phyloP scores from a whole-genome alignment of 148 eudicot genomes.

The Talinum fruticosum region DNA sequence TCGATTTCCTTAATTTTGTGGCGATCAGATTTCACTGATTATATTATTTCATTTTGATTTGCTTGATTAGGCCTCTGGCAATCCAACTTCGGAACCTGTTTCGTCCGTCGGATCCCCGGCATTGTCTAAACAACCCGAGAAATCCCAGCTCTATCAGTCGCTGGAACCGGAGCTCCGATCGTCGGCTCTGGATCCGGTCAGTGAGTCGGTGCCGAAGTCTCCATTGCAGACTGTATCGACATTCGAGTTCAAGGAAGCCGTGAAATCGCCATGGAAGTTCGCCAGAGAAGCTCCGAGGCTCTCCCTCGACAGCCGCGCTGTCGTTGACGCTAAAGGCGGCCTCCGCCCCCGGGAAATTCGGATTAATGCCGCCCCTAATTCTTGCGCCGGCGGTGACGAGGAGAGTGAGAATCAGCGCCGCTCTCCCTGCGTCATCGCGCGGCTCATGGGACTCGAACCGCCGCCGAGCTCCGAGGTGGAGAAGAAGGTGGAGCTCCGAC shows the following conservation, averaged over 20 bases:
- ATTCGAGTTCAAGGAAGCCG: slow-evolving; percentile 42
- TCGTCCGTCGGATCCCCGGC: slow-evolving; percentile 35
- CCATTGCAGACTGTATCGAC: slow-evolving; percentile 32
- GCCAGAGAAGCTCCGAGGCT: slow-evolving; percentile 70
- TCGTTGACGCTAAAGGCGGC: slow-evolving; percentile 63
- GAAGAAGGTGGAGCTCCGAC: slow-evolving; percentile 54
- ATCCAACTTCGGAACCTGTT: slow-evolving; percentile 41
- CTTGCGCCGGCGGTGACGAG: slow-evolving; percentile 7
- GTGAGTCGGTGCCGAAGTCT: slow-evolving; percentile 32
- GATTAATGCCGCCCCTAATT: slow-evolving; percentile 10
- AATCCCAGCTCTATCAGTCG: slow-evolving; percentile 5
- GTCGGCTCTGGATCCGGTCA: slow-evolving; percentile 11
- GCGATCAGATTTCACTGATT: too few species aligned
- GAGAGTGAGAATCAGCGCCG: slow-evolving; percentile 47
- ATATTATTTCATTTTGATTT: neutral
- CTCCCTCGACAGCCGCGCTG: slow-evolving; percentile 79
- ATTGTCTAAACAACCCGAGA: slow-evolving; percentile 22
- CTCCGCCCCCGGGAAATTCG: slow-evolving; percentile 60
- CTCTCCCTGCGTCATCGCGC: slow-evolving; percentile 82
- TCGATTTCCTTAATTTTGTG: too few species aligned
- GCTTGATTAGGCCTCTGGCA: slow-evolving; percentile 32
- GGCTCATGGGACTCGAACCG: slow-evolving; percentile 88
- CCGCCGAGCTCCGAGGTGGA: slow-evolving; percentile 30
- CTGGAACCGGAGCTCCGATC: slow-evolving; percentile 21
- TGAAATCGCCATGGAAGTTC: slow-evolving; percentile 73